Conservation (phyloP, 116 monocot genomes). For the Posidonia oceanica region DNA sequence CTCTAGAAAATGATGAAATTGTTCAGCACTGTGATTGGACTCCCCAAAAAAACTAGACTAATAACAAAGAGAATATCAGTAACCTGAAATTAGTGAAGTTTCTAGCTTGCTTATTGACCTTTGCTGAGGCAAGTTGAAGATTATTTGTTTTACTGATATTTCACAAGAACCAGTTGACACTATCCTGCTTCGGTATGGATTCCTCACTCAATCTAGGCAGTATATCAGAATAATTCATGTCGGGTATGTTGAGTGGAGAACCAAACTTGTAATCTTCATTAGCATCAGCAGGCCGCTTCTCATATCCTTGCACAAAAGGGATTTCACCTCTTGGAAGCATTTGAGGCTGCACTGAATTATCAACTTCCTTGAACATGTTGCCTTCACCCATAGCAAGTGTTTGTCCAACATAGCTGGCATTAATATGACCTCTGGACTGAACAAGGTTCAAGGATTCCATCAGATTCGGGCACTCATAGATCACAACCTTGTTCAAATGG, state of each 20-base stretch:
- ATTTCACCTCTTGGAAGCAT: conserved; percentile 14
- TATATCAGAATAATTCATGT: conserved; percentile 10
- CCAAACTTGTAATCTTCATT: conserved; percentile 21
- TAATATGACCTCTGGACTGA: conserved; percentile 6
- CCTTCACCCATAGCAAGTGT: neutral
- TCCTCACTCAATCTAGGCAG: conserved; percentile 5
- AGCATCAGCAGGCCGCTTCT: conserved; percentile 5
- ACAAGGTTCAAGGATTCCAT: neutral
- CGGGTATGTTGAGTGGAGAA: conserved; percentile 17
- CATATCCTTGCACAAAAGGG: conserved; percentile 10
- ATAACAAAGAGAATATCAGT: neutral
- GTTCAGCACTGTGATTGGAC: no score
- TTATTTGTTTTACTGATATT: neutral
- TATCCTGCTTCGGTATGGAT: conserved; percentile 15
- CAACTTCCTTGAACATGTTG: conserved; percentile 9
- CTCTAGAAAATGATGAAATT: no score
- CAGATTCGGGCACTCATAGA: neutral
- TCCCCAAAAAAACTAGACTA: neutral
- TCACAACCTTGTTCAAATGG: conserved; percentile 6
- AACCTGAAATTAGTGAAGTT: neutral
- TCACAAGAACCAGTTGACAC: conserved; percentile 33
- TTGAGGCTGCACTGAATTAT: conserved; percentile 8
- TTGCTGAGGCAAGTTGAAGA: neutral
- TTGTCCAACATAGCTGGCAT: conserved; percentile 1
- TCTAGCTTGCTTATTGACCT: neutral